Percentiles rank a stretch among this genome's conserved stretches.
Conservation (phyloP, 495 filamentous ascomycete species). For the Neurospora pannonica region DNA sequence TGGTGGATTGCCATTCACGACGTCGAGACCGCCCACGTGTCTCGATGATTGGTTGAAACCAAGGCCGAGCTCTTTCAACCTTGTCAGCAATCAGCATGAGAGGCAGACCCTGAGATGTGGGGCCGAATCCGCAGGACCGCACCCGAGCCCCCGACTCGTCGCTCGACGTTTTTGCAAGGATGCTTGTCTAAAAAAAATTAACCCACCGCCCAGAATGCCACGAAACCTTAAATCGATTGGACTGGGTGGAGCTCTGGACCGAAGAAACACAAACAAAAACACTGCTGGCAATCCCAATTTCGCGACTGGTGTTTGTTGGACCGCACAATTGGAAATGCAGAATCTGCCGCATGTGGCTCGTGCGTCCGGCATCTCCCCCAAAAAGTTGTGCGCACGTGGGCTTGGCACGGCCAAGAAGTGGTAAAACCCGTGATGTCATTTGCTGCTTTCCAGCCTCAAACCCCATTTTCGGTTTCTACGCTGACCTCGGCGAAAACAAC, state of each 20-base stretch:
- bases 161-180: not conserved
- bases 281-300: not conserved
- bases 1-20: conserved; percentile 5
- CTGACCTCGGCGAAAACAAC: not conserved
- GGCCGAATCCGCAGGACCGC: not conserved
- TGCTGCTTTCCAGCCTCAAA: not conserved
- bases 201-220: not conserved
- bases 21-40: conserved; percentile 10
- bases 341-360: not conserved
- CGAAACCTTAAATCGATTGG: not conserved
- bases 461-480: not conserved
- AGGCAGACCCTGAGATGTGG: not conserved
- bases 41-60: conserved; percentile 6
- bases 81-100: not conserved
- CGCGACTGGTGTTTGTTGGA: not conserved
- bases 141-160: not conserved
- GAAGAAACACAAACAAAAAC: not conserved
- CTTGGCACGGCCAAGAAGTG: not conserved
- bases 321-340: not conserved
- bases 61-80: not conserved
- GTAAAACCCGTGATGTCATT: not conserved
- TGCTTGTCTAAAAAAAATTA: not conserved
- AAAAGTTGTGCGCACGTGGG: not conserved
- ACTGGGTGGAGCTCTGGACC: not conserved
- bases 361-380: not conserved